A percentile compares a stretch with the other conserved stretches of the same genome.
phyloP scores from a whole-genome alignment of 2,329 filamentous ascomycete species.

The Elsinoe necatrix region DNA sequence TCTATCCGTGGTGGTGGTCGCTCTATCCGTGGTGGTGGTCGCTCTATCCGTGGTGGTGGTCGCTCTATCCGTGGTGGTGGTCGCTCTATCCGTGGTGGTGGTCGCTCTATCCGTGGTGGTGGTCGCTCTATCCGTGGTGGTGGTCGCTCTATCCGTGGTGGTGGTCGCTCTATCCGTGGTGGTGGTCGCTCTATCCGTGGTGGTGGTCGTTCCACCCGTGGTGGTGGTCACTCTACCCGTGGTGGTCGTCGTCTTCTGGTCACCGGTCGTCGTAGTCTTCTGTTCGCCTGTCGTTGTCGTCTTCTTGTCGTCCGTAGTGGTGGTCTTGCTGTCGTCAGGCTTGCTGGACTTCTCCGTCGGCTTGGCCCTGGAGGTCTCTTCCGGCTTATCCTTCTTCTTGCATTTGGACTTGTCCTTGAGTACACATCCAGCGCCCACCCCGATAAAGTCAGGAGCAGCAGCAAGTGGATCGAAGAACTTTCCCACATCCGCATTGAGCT shows the following conservation, averaged over 20 bases:
- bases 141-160: background rate
- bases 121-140: background rate
- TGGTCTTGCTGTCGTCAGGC: background rate
- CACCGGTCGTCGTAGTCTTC: background rate
- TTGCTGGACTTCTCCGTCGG: background rate
- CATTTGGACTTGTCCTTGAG: constrained; percentile 3
- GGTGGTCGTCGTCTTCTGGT: background rate
- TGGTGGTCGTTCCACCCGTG: background rate
- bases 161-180: background rate
- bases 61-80: background rate
- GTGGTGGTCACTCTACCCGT: background rate
- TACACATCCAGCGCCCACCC: background rate
- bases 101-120: background rate
- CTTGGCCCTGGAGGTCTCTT: background rate
- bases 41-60: background rate
- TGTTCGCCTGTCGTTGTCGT: background rate
- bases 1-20: too few species aligned
- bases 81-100: background rate
- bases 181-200: background rate
- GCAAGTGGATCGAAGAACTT: constrained; percentile 6
- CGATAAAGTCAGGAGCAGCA: background rate
- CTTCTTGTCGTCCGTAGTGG: background rate
- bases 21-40: background rate
- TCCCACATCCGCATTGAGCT: background rate
- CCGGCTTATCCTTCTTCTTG: constrained; percentile 3